Conservation (phyloP, 768 basidiomycete species). For the Mycena belliarum region DNA sequence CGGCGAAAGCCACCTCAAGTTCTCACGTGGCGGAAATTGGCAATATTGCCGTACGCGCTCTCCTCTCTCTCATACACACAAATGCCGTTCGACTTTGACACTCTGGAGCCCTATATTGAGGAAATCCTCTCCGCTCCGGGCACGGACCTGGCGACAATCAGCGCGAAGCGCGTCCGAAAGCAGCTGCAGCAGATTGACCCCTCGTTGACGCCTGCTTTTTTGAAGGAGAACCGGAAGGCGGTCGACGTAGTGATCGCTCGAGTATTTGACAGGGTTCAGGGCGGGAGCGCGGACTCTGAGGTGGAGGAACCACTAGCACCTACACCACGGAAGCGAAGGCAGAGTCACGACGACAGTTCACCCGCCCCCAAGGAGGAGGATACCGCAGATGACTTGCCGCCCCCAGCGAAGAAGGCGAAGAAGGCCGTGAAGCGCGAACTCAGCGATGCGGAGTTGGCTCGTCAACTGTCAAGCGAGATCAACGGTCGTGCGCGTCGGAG, state of each 20-base stretch:
- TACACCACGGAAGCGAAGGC: constrained; percentile 40
- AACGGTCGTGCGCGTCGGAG: constrained; percentile 61
- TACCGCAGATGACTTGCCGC: constrained; percentile 34
- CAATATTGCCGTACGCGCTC: background rate
- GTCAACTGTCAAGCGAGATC: constrained; percentile 69
- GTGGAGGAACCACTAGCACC: constrained; percentile 26
- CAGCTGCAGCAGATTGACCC: constrained; percentile 58
- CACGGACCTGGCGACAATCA: constrained; percentile 76
- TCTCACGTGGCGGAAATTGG: background rate
- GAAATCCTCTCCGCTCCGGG: constrained; percentile 75
- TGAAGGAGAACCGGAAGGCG: constrained; percentile 67
- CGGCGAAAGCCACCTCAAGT: no score
- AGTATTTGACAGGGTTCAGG: constrained; percentile 61
- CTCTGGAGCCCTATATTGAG: constrained; percentile 62
- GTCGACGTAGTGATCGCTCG: constrained; percentile 69
- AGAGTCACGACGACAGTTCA: constrained; percentile 33
- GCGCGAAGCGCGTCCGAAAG: constrained; percentile 87
- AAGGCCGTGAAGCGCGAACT: constrained; percentile 54
- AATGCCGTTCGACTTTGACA: constrained; percentile 56
- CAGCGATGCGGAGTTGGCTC: constrained; percentile 70
- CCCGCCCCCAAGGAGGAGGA: constrained; percentile 33
- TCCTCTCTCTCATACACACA: constrained; percentile 7
- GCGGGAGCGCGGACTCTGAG: constrained; percentile 33
- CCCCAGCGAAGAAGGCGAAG: constrained; percentile 48
- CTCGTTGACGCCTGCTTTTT: constrained; percentile 53